Evolutionary conservation across 768 basidiomycete species (phyloP), one percentile per base, ranked within the genome.

Genomic region (Agaricus blazei): DNA sequence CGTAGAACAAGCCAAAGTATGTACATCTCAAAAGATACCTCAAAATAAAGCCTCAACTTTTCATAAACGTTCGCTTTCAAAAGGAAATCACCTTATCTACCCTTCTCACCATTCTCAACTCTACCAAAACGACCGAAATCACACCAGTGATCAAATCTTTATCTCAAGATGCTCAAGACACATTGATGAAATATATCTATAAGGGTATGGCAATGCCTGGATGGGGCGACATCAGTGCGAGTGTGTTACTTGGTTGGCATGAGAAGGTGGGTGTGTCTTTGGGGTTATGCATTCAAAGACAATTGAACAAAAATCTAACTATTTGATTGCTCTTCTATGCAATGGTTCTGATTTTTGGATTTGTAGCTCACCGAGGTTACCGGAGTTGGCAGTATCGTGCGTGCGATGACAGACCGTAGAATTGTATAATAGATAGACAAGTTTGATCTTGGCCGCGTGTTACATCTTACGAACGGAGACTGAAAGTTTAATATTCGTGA

Each of bases 161-260:
- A 29, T 79, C 85, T 2, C 79, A 79, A 61, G 87, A 90, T 49
- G 73, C 80, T 43, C 91, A 94, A 64, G 96, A 97, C 65, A 90
- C 87, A 31, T 78, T 98, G 52, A 98, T 97, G 96, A 96, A 95
- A 68, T 98, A 96, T 66, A 75, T 98, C 14, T 98, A 98, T 82
- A 98, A 98, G 74, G 95, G 92, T 14, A 98, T 97, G 95, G 79
- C 73, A 2, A 76, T 81, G 75, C 79, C 80, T 24, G 80, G 79
- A 15, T 79, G 77, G 76, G 79, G 77, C n/a, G 81, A 82, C 63
- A 75, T 80, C 60, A 81, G 78, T 59, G 80, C 79, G 36, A 81
- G 80, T 62, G 79, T 81, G n/a, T 60, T 81, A 34, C 66, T 96
- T 41, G 89, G 85, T 12, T 98, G 96, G 96, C 96, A 98, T 66